Conservation (phyloP, 1,139 yeast species). For the Debaryomycetaceae sp. region DNA sequence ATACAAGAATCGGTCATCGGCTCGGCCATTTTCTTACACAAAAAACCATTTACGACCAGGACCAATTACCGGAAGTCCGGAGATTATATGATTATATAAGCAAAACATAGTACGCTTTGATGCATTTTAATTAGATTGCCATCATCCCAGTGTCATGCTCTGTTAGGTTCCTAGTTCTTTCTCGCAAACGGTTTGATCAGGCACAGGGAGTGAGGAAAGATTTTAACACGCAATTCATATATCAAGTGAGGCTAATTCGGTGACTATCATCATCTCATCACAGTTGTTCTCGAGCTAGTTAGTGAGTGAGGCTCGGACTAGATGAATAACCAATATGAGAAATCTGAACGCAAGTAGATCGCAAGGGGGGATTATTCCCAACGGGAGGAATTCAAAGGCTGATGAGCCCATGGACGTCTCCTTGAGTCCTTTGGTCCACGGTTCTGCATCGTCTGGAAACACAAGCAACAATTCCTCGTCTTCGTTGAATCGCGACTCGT, state of each 20-base stretch:
- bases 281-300: neutral
- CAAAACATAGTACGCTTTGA: neutral
- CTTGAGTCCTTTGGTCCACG: neutral
- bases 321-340: neutral
- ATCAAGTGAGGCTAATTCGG: neutral
- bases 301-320: neutral
- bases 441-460: neutral
- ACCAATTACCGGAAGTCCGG: neutral
- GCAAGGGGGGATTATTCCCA: neutral
- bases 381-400: neutral
- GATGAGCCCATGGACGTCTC: neutral
- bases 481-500: no score
- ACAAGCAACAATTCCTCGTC: neutral
- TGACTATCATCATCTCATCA: neutral
- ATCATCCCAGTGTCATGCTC: neutral
- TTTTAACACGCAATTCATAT: neutral
- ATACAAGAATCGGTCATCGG: neutral
- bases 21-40: neutral
- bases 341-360: neutral
- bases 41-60: neutral
- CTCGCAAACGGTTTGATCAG: no score
- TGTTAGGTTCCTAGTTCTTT: no score
- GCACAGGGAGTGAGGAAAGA: neutral
- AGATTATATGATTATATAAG: neutral
- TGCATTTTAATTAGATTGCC: neutral